Conservation (phyloP, 306 rosid species). For the Acmispon strigosus region DNA sequence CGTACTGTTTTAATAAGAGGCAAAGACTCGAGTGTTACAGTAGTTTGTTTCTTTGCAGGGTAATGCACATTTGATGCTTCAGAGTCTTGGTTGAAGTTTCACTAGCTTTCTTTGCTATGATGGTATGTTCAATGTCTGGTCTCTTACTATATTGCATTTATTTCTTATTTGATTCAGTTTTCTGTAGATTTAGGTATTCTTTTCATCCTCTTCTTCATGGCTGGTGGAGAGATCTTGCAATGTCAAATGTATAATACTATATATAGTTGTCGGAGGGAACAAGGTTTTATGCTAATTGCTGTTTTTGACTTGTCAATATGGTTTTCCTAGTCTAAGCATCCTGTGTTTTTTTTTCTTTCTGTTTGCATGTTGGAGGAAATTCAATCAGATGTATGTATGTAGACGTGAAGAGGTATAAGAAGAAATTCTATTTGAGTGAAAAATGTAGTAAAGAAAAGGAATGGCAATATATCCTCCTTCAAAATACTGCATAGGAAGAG, state of each 20-base stretch:
- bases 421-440: background rate
- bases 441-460: background rate
- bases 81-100: constrained; percentile 8
- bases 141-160: background rate
- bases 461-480: background rate
- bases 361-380: background rate
- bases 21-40: background rate
- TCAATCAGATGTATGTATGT: background rate
- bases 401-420: background rate
- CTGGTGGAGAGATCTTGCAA: background rate
- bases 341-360: background rate
- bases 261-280: background rate
- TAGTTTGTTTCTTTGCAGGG: constrained; percentile 21
- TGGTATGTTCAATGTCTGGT: constrained; percentile 27
- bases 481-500: background rate
- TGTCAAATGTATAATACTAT: background rate
- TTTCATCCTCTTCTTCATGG: background rate
- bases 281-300: background rate
- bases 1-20: background rate
- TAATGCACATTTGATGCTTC: constrained; percentile 6
- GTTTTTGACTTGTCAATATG: background rate
- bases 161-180: background rate
- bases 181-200: background rate
- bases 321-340: background rate
- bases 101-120: background rate